Evolutionary conservation across 2,329 filamentous ascomycete species (phyloP).

Genomic region (Penicillium sp.): DNA sequence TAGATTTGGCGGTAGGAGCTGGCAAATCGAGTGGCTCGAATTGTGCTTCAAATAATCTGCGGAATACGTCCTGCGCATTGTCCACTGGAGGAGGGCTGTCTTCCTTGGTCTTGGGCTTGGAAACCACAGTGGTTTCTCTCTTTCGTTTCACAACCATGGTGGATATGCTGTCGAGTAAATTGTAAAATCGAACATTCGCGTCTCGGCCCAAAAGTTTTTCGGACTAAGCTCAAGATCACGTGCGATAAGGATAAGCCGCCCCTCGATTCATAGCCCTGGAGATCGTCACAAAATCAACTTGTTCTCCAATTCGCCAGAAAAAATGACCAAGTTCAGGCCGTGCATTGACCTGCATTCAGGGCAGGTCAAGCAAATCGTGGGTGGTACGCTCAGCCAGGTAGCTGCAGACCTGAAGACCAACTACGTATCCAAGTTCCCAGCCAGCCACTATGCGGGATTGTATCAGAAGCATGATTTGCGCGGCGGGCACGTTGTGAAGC

Average conservation of each 20-base stretch:
- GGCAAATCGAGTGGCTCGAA: slow-evolving; percentile 68
- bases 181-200: neutral
- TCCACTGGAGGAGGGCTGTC: slow-evolving; percentile 24
- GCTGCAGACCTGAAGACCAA: slow-evolving; percentile 78
- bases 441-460: slow-evolving; percentile 75
- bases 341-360: slow-evolving; percentile 98
- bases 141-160: slow-evolving; percentile 52
- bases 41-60: slow-evolving; percentile 80
- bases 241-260: slow-evolving; percentile 38
- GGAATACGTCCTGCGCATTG: slow-evolving; percentile 69
- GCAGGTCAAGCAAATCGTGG: slow-evolving; percentile 97
- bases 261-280: slow-evolving; percentile 10
- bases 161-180: slow-evolving; percentile 8
- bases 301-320: slow-evolving; percentile 19
- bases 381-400: slow-evolving; percentile 77
- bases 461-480: slow-evolving; percentile 73
- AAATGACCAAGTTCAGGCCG: slow-evolving; percentile 90
- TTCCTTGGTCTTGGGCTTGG: slow-evolving; percentile 25
- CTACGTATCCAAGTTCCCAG: slow-evolving; percentile 80
- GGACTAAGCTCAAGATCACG: slow-evolving; percentile 30
- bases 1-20: slow-evolving; percentile 7
- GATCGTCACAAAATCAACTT: slow-evolving; percentile 3
- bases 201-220: slow-evolving; percentile 23
- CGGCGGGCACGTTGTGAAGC: slow-evolving; percentile 94
- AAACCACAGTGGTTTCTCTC: slow-evolving; percentile 40